A percentile compares a stretch with the other conserved stretches of the same genome.
These are phyloP conservation scores for Cordia subcordata DNA, from an alignment of 257 asterid species.

Conservation along the genomic window DNA sequence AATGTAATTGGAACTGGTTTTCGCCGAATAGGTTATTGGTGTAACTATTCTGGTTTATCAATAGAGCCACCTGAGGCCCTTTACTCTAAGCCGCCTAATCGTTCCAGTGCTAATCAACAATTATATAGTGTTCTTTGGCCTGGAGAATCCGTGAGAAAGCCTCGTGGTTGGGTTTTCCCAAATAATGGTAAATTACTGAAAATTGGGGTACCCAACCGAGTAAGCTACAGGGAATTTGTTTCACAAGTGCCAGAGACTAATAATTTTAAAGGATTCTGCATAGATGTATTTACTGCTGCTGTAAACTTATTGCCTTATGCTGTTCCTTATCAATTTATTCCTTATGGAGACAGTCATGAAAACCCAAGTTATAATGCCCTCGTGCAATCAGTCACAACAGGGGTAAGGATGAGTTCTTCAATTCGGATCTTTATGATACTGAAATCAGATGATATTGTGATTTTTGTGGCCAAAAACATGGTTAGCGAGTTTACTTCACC, in stretches of 20 bases:
- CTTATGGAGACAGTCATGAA: conserved; percentile 73
- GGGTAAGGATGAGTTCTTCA: conserved; percentile 52
- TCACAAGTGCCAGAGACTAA: conserved; percentile 64
- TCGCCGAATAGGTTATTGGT: conserved; percentile 81
- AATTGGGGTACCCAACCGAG: conserved; percentile 84
- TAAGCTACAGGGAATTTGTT: conserved; percentile 66
- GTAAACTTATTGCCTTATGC: conserved; percentile 80
- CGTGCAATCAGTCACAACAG: conserved; percentile 54
- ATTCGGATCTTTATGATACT: not conserved
- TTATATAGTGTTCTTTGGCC: conserved; percentile 81
- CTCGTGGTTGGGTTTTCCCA: conserved; percentile 98
- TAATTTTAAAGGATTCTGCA: conserved; percentile 72
- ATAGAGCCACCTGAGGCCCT: conserved; percentile 59
- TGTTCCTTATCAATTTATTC: conserved; percentile 70
- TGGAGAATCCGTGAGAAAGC: conserved; percentile 57
- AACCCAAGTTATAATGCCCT: conserved; percentile 70
- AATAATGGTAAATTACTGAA: conserved; percentile 68
- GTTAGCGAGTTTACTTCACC: not conserved
- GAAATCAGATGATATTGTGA: no score
- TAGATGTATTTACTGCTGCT: conserved; percentile 87
- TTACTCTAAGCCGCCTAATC: conserved; percentile 39
- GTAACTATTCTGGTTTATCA: conserved; percentile 73
- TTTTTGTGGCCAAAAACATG: not conserved
- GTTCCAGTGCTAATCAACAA: conserved; percentile 44
- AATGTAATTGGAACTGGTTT: conserved; percentile 80